phyloP scores from a whole-genome alignment of 257 asterid species.

The Catharanthus roseus region DNA sequence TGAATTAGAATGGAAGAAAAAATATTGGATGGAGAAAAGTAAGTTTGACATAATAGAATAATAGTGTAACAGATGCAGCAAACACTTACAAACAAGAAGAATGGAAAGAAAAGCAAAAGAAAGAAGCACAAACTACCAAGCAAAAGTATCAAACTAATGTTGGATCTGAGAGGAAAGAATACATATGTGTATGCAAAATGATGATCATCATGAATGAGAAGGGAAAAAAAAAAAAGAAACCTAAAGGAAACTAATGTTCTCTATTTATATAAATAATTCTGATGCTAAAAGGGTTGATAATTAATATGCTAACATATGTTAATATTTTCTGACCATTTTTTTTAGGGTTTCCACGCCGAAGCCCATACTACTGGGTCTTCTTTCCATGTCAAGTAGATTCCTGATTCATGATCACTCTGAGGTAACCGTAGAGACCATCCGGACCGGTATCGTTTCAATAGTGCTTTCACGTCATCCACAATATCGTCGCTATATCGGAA shows the following conservation, averaged over 20 bases:
- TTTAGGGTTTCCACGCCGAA: slow-evolving; percentile 75
- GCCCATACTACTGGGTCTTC: slow-evolving; percentile 85
- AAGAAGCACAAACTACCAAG: slow-evolving; percentile 42
- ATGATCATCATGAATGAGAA: background rate
- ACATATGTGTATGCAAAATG: background rate
- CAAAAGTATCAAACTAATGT: slow-evolving; percentile 26
- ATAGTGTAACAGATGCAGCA: slow-evolving; percentile 26
- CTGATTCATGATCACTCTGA: slow-evolving; percentile 30
- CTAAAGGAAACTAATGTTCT: background rate
- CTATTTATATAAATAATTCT: slow-evolving; percentile 1
- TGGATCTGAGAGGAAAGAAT: slow-evolving; percentile 19
- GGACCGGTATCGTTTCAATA: slow-evolving; percentile 57
- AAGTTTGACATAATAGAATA: slow-evolving; percentile 8
- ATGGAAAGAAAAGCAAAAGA: slow-evolving; percentile 23
- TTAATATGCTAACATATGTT: background rate
- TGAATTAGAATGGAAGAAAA: background rate
- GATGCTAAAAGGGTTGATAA: background rate
- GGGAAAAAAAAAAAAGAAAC: background rate
- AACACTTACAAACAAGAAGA: slow-evolving; percentile 51
- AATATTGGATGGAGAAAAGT: background rate
- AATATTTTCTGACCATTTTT: background rate
- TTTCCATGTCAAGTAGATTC: slow-evolving; percentile 75
- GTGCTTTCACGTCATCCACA: slow-evolving; percentile 63
- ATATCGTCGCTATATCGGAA: slow-evolving; percentile 61
- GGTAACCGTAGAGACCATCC: slow-evolving; percentile 64